These are phyloP conservation scores for Calonectria henricotiae DNA, from an alignment of 2,329 filamentous ascomycete species.

Conservation along the genomic window DNA sequence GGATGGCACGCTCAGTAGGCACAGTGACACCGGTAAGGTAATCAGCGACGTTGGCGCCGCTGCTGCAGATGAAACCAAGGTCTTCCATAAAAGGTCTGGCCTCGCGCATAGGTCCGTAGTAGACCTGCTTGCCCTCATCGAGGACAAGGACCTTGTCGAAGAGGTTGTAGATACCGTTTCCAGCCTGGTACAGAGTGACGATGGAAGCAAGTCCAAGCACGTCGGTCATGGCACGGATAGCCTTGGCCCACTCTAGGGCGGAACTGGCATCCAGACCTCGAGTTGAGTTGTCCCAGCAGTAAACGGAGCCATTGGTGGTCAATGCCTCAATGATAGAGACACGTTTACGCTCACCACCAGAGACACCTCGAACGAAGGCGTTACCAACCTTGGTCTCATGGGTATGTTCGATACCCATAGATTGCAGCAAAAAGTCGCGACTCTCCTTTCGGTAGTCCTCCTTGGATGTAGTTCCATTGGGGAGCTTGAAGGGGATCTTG, in stretches of 20 bases:
- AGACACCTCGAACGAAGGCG: conserved; percentile 77
- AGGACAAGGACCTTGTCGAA: conserved; percentile 82
- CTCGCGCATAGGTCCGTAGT: conserved; percentile 73
- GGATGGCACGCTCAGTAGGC: conserved; percentile 78
- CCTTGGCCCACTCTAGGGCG: conserved; percentile 74
- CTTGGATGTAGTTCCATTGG: conserved; percentile 59
- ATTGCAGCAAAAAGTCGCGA: conserved; percentile 71
- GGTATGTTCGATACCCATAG: conserved; percentile 74
- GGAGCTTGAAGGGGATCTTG: conserved; percentile 69
- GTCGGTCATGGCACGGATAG: conserved; percentile 77
- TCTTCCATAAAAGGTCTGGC: conserved; percentile 77
- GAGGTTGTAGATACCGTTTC: conserved; percentile 78
- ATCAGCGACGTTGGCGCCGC: conserved; percentile 77
- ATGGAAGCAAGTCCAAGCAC: conserved; percentile 73
- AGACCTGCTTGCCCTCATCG: conserved; percentile 77
- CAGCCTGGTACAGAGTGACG: conserved; percentile 79
- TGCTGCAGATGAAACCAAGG: conserved; percentile 75
- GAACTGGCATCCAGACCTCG: conserved; percentile 78
- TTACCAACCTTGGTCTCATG: conserved; percentile 78
- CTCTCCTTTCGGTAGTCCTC: conserved; percentile 66
- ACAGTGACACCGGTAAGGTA: conserved; percentile 78
- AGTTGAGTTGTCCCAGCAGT: conserved; percentile 80
- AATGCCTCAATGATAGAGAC: conserved; percentile 79
- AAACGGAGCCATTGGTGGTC: conserved; percentile 72
- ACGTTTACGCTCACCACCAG: conserved; percentile 79